Evolutionary conservation across 208 protist genomes (phyloP), one percentile per base, ranked within the genome.

Genomic region (Angomonas deanei): DNA sequence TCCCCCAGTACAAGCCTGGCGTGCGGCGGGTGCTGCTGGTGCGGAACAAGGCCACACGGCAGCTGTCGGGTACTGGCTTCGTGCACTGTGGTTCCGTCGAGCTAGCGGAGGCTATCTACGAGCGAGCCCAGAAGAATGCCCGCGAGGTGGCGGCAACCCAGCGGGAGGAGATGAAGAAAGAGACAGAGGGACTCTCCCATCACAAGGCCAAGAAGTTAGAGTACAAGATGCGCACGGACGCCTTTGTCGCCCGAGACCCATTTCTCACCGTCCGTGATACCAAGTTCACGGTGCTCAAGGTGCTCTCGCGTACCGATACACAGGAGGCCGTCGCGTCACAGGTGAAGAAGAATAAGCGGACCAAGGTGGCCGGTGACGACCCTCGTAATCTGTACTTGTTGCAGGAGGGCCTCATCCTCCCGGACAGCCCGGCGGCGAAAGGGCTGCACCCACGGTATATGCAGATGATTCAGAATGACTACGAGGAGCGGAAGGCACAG

Each of bases 341-440:
- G 73, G 65, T 84, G 61, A 96, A 96, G 79, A 93, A 93, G 73
- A 91, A 95, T 70, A 91, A 91, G 62, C 80, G 82, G 58, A 93
- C 86, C 11, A 93, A 96, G 70, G 82, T 93, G 53, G 88, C 86
- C 19, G 86, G 80, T 11, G 87, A 94, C 64, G 92, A 97, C 59
- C 88, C 88, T 42, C 81, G 92, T 5, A 88, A 96, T 65, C 62
- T 97, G 24, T 93, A 93, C 61, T 64, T 97, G 1, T 71, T 94
- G 6, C 82, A 94, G 70, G 87, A 96, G 66, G 92, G 92, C 52
- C 80, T 91, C 36, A 86, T 97, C 62, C 42, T 84, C 10, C 75
- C 86, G 0, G 80, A 92, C 60, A 87, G 77, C 11, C 72, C 89
- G 10, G 87, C 86, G 27, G 90, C 89, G 0, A 78, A 80, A 23